phyloP scores from a whole-genome alignment of 169 alveolate genomes.

The Eimeria acervulina region DNA sequence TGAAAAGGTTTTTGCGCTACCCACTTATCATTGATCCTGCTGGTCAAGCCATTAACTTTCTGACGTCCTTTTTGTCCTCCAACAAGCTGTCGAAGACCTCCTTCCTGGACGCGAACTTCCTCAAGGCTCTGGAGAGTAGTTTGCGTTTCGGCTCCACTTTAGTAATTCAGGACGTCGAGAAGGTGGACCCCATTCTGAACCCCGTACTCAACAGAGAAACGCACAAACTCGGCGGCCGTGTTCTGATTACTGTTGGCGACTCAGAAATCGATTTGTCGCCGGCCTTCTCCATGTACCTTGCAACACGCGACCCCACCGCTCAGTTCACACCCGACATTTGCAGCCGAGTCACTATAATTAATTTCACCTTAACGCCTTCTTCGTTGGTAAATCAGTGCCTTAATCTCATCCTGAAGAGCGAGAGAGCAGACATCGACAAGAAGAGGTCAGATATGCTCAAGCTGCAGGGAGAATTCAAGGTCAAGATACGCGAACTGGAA shows the following conservation, averaged over 20 bases:
- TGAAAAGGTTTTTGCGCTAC: constrained; percentile 93
- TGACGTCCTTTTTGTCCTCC: constrained; percentile 91
- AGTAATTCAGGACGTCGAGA: constrained; percentile 97
- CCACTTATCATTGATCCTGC: constrained; percentile 98
- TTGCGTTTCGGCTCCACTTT: constrained; percentile 98
- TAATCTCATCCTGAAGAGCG: constrained; percentile 95
- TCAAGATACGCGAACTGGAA: constrained; percentile 97
- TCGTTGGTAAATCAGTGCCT: constrained; percentile 96
- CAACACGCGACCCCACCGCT: constrained; percentile 97
- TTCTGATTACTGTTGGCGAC: constrained; percentile 97
- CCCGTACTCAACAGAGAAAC: constrained; percentile 97
- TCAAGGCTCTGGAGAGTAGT: constrained; percentile 96
- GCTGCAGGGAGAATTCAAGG: constrained; percentile 94
- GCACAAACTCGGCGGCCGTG: constrained; percentile 97
- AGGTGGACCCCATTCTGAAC: constrained; percentile 94
- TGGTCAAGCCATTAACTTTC: constrained; percentile 94
- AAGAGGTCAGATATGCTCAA: constrained; percentile 96
- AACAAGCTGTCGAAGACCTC: constrained; percentile 94
- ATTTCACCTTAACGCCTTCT: constrained; percentile 98
- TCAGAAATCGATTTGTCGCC: constrained; percentile 98
- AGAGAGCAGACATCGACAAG: constrained; percentile 98
- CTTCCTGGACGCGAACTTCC: constrained; percentile 93
- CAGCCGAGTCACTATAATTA: constrained; percentile 98
- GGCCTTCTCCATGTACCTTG: constrained; percentile 96
- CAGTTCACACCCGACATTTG: constrained; percentile 98